Base-by-base conservation (phyloP, 1,284 basidiomycete species). In the Rhodotorula sp. region DNA sequence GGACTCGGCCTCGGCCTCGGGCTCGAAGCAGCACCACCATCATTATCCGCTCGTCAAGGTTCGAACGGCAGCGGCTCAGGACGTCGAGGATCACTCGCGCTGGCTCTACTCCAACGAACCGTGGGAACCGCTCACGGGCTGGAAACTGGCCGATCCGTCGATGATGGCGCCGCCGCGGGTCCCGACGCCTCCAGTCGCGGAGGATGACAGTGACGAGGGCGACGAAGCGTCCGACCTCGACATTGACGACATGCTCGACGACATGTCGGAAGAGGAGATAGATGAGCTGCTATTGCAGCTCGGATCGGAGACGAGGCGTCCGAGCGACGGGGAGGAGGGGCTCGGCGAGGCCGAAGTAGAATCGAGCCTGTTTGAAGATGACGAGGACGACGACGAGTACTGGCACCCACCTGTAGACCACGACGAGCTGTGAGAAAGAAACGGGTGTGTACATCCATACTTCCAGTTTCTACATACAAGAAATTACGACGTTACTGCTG, bases 61-160 rank as follows among this genome's bases (percentile, higher is more conserved):
- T 10, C 14, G 34, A 1, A 62, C 64, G 21, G 57, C 68, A 19
- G 57, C 67, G 23, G 60, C 68, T 28, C 64, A 70, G 50, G 72
- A 76, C 48, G 70, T 77, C 21, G 60, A 64, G 38, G 76, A 77
- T 54, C 70, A 71, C 31, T 61, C 72, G 38, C 50, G 74, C 45
- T 67, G 70, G 74, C 43, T 76, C 34, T 59, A 31, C 48, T 18
- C 15, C 10, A 62, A 67, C 23, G 74, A 76, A 54, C 58, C 43
- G 38, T 76, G 74, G 74, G 74, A 76, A 48, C 61, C 52, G 50
- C 26, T 48, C 23, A 55, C 54, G 26, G 54, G 54, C 12, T 55
- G 54, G 54, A 55, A 55, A 15, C 54, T 55, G 26, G 54, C 26
- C 54, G 47, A 60, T 21, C 61, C 58, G 55, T 14, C 55, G 26